Conservation (phyloP, 768 basidiomycete genomes). For the Megacollybia marginata region DNA sequence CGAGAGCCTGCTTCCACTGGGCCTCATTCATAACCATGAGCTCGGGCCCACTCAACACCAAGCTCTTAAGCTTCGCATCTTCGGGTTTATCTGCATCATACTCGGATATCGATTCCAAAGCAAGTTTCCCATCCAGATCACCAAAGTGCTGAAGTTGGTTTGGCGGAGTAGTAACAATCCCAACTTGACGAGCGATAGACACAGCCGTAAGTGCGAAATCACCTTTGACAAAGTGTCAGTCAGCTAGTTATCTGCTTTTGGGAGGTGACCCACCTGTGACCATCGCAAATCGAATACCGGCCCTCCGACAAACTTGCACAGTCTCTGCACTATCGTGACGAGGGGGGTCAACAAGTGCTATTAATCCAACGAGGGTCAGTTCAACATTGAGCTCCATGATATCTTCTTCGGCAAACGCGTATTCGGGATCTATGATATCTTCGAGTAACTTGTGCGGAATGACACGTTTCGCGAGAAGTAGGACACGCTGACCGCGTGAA, state of each 20-base stretch:
- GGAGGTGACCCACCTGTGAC: constrained; percentile 47
- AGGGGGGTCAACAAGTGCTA: constrained; percentile 57
- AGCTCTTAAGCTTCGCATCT: constrained; percentile 17
- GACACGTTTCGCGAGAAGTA: background rate
- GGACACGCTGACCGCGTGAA: background rate
- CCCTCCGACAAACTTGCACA: constrained; percentile 40
- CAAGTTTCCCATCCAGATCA: background rate
- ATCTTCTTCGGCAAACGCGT: background rate
- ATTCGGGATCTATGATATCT: background rate
- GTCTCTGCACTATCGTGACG: constrained; percentile 47
- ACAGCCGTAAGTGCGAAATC: constrained; percentile 55
- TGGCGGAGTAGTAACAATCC: constrained; percentile 37
- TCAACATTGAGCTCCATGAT: background rate
- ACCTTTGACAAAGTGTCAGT: constrained; percentile 15
- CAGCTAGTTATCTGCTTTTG: background rate
- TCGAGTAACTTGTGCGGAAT: background rate
- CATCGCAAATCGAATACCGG: constrained; percentile 58
- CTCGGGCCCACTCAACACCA: constrained; percentile 36
- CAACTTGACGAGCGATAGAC: constrained; percentile 58
- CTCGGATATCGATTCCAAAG: background rate
- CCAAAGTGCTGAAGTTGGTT: constrained; percentile 22
- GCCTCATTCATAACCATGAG: constrained; percentile 24
- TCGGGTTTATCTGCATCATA: background rate
- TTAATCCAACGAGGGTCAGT: constrained; percentile 14
- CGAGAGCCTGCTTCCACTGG: constrained; percentile 22